Base-by-base conservation (phyloP, 2,329 filamentous ascomycete species). In the Penicillium sclerotigenum region DNA sequence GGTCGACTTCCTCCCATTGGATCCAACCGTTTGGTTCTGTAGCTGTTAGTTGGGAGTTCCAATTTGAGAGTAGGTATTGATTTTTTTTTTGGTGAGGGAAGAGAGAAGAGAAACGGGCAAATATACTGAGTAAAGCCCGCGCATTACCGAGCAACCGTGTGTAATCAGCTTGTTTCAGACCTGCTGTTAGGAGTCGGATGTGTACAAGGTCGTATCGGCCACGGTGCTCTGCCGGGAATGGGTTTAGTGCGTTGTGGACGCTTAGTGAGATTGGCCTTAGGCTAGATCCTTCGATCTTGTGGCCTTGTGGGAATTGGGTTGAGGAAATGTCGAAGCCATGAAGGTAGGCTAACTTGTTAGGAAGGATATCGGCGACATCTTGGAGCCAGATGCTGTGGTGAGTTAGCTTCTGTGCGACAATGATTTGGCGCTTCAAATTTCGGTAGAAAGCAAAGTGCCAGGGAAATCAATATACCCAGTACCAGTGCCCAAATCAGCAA, bases 251-350 rank as follows among this genome's bases (percentile, higher is more conserved):
- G 34, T 72, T 60, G 10, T 71, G 68, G 2, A 67, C 58, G 13
- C 38, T 54, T 10, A 62, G 28, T 38, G 26, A 26, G 8, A 62
- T 62, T 6, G 29, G 33, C 29, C 14, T 36, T 2, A 42, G 42
- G 40, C 29, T 37, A 2, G 61, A 59, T 24, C 65, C 62, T 1
- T 45, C 24, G 26, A 66, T 52, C 38, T 62, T 52, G 31, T 55
- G 37, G 5, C 20, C 41, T 0, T 56, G 43, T 22, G 66, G 65
- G 48, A 65, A 71, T 26, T 72, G 71, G 5, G 58, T 57, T 3
- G 59, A 31, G 13, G 70, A 73, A 34, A 72, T 68, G 46, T 71
- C 71, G 49, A 72, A 71, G 33, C 67, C 68, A 18, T 69, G 65
- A 13, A 65, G 60, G 26, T 60, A 60, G 43, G 53, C 56, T 11